phyloP scores from a whole-genome alignment of 768 basidiomycete genomes.

The Mycena indigotica region DNA sequence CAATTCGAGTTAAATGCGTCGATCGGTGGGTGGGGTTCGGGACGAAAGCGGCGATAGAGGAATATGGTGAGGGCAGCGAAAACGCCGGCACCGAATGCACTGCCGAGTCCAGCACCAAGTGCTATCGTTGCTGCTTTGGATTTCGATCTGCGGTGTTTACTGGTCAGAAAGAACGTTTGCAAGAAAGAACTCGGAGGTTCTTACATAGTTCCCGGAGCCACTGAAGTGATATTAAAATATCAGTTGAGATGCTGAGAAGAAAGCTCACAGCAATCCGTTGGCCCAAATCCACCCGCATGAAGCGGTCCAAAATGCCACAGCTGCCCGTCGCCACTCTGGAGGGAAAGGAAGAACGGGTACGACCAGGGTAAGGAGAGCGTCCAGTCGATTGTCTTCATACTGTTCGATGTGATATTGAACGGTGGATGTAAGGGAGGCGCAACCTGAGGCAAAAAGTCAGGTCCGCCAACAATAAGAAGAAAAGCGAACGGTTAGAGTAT shows the following conservation, averaged over 20 bases:
- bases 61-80: constrained; percentile 17
- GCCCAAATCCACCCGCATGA: constrained; percentile 43
- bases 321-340: constrained; percentile 47
- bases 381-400: constrained; percentile 40
- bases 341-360: constrained; percentile 50
- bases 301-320: constrained; percentile 55
- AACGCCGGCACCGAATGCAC: constrained; percentile 19
- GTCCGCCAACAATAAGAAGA: neutral
- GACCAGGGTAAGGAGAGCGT: constrained; percentile 46
- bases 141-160: constrained; percentile 9
- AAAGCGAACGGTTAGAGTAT: constrained; percentile 45
- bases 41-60: constrained; percentile 7
- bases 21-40: neutral
- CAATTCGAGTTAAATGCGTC: constrained; percentile 3
- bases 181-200: constrained; percentile 1
- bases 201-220: constrained; percentile 41
- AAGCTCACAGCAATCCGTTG: constrained; percentile 36
- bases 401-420: constrained; percentile 49
- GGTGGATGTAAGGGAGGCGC: constrained; percentile 55
- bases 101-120: constrained; percentile 24
- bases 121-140: constrained; percentile 20
- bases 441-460: constrained; percentile 32
- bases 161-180: neutral
- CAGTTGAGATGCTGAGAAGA: neutral
- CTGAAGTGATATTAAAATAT: neutral